Evolutionary conservation across 306 rosid genomes (phyloP), one percentile per base, ranked within the genome.

Genomic region (Medicago arabica): DNA sequence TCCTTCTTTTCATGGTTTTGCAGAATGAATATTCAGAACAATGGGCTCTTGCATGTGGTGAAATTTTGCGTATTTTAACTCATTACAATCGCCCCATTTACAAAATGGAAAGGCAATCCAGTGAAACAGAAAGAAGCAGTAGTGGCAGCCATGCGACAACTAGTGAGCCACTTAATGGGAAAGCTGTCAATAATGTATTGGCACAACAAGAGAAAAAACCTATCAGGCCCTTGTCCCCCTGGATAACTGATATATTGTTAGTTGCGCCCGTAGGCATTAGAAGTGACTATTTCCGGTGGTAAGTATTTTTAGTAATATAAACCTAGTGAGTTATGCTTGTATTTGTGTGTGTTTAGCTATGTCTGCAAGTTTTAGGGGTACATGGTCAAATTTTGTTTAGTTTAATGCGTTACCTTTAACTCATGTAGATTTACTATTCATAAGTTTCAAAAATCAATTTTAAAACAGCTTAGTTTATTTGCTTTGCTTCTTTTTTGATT

Each of bases 261-360:
- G 91, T 96, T 80, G 97, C 98, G 25, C 98, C 97, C 28, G 84
- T 95, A 63, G 98, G 93, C 67, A 89, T 95, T 69, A 85, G 93
- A 87, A 92, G 98, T 75, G 98, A 95, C 85, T 95, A 95, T 66
- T 95, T 95, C 81, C 93, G 98, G 18, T 95, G 98, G 98, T 95
- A 84, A 87, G 97, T 84, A 64, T 41, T 44, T 31, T 77, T 71
- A 17, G n/a, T 14, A 15, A 63, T 43, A 5, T 43, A 57, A 57
- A 7, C 71, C 34, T 13, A 13, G 4, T 19, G 59, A 69, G 18
- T 18, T 16, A 61, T 63, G 51, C 49, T 50, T 36, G 46, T 21
- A 28, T 25, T 13, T 59, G 40, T 59, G 39, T 59, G 13, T 36
- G 21, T 31, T 31, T 61, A 61, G 67, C 21, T 15, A 19, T 62